Evolutionary conservation across 2,329 filamentous ascomycete genomes (phyloP).

Genomic region (Trichocomaceae sp.): DNA sequence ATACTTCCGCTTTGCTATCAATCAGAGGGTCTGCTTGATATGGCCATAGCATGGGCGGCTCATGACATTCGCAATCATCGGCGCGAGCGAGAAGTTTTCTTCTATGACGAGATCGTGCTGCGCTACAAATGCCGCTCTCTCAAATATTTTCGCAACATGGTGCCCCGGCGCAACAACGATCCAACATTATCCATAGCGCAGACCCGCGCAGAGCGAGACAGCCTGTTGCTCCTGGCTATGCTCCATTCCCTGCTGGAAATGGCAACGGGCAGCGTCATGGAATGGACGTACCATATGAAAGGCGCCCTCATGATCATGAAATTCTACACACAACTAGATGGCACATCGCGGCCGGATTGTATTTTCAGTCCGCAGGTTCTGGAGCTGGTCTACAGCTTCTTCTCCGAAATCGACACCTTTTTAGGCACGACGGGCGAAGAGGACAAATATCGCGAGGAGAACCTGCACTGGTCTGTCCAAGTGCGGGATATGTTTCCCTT

Average conservation of each 20-base stretch:
- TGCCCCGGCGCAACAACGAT: not conserved
- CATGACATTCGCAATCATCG: not conserved
- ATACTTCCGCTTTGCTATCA: not conserved
- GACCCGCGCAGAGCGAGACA: not conserved
- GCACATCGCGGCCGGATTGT: not conserved
- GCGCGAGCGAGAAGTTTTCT: not conserved
- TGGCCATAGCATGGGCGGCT: not conserved
- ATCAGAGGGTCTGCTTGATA: not conserved
- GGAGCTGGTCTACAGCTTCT: not conserved
- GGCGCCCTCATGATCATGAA: not conserved
- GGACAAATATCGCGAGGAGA: not conserved
- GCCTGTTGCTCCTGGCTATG: not conserved
- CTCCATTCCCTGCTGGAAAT: not conserved
- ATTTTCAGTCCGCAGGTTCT: not conserved
- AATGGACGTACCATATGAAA: conserved; percentile 1
- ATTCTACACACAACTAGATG: not conserved
- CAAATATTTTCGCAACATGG: not conserved
- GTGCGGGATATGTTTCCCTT: not conserved
- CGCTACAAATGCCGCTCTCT: not conserved
- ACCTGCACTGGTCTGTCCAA: not conserved
- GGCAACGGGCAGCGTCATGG: not conserved
- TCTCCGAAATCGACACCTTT: not conserved
- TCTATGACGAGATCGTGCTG: not conserved
- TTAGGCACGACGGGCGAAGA: not conserved
- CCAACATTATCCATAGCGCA: not conserved